These are phyloP conservation scores for Avena atlantica DNA, from an alignment of 176 grass and related monocot species.

Conservation along the genomic window DNA sequence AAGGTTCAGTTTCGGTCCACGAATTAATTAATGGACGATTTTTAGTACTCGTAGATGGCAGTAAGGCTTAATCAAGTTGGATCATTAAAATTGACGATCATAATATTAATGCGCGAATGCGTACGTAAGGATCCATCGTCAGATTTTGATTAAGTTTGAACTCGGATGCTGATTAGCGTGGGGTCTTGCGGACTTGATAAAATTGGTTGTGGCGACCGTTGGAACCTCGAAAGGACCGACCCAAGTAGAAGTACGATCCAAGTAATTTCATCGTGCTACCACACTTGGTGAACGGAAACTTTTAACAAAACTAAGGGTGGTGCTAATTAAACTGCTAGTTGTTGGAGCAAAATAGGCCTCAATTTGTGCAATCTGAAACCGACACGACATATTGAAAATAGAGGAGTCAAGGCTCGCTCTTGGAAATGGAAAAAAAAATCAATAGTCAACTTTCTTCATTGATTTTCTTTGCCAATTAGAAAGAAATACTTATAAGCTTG, in stretches of 20 bases:
- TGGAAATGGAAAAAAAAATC: neutral
- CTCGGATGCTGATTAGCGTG: neutral
- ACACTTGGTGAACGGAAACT: too few species aligned
- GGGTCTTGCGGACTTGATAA: neutral
- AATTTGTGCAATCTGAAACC: slow-evolving; percentile 13
- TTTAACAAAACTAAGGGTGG: too few species aligned
- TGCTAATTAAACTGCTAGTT: neutral
- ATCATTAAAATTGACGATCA: neutral
- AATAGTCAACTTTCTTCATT: slow-evolving; percentile 19
- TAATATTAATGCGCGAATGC: neutral
- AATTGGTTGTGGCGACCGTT: slow-evolving; percentile 6
- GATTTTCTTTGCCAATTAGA: neutral
- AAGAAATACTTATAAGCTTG: too few species aligned
- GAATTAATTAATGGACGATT: neutral
- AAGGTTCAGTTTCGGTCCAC: neutral
- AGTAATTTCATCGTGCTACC: too few species aligned
- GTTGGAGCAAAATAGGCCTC: neutral
- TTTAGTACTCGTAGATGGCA: neutral
- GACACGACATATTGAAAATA: neutral
- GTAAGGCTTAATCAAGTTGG: neutral
- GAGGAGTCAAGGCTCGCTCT: slow-evolving; percentile 33
- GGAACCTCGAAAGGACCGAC: slow-evolving; percentile 36
- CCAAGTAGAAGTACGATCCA: too few species aligned
- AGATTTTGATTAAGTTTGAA: slow-evolving; percentile 5
- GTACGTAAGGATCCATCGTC: slow-evolving; percentile 20